Evolutionary conservation across 352 stramenopile species (phyloP).

Genomic region (Globisporangium echinulatum): DNA sequence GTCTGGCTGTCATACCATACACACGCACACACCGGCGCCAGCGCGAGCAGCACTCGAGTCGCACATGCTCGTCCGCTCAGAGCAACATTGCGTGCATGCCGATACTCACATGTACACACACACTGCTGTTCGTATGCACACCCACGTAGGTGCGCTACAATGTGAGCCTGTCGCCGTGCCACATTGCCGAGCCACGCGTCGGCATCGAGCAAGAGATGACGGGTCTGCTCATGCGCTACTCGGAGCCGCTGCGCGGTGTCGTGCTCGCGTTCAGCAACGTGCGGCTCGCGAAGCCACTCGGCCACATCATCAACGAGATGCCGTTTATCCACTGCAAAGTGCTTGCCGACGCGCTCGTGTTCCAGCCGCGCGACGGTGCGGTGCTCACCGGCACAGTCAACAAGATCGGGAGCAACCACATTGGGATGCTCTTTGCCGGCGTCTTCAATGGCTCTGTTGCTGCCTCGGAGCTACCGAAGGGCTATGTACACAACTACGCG

Average conservation of each 20-base stretch:
- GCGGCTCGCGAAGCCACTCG: conserved; percentile 42
- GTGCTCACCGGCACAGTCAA: conserved; percentile 54
- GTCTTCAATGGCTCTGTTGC: conserved; percentile 82
- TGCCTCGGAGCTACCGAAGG: conserved; percentile 62
- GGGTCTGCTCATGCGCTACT: conserved; percentile 74
- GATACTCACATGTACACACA: too few species aligned
- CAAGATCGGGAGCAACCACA: conserved; percentile 85
- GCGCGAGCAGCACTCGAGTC: neutral
- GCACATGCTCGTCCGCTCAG: neutral
- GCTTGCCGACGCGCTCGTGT: conserved; percentile 61
- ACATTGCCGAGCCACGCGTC: conserved; percentile 53
- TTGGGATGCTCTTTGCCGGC: conserved; percentile 75
- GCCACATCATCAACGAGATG: conserved; percentile 80
- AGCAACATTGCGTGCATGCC: too few species aligned
- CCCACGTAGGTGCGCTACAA: conserved; percentile 39
- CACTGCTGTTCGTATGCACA: too few species aligned
- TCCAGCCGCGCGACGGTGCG: conserved; percentile 65
- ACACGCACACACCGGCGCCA: neutral
- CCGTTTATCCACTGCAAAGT: conserved; percentile 82
- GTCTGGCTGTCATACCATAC: neutral
- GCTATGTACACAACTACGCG: conserved; percentile 76
- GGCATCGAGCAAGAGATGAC: conserved; percentile 76
- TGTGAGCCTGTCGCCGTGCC: conserved; percentile 69
- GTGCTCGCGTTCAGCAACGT: conserved; percentile 71
- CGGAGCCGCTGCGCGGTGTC: conserved; percentile 62